Conservation (phyloP, 2,329 filamentous ascomycete genomes). For the Botrytis aclada region DNA sequence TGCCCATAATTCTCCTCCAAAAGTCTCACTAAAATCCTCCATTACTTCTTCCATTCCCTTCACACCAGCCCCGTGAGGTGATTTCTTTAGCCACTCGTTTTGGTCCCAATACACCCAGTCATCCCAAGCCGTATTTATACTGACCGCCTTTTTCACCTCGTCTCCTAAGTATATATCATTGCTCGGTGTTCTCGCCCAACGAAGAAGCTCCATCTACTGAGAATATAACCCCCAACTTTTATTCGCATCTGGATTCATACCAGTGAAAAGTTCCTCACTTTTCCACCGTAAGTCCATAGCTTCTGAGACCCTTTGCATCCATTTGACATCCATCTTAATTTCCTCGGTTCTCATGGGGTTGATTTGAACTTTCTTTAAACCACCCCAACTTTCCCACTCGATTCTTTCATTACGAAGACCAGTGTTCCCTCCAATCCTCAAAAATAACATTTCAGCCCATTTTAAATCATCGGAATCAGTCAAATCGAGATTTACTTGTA, state of each 20-base stretch:
- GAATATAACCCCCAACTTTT: conserved; percentile 1
- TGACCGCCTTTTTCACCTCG: neutral
- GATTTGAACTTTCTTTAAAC: conserved; percentile 3
- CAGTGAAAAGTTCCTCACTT: neutral
- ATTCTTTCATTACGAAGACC: neutral
- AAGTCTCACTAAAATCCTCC: conserved; percentile 12
- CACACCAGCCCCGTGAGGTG: neutral
- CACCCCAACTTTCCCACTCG: neutral
- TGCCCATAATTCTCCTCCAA: conserved; percentile 20
- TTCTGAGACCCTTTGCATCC: conserved; percentile 16
- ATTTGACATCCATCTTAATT: conserved; percentile 13
- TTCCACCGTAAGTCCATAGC: conserved; percentile 7
- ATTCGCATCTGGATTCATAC: neutral
- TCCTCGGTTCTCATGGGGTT: conserved; percentile 13
- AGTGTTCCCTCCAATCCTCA: neutral
- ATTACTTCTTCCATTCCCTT: conserved; percentile 1
- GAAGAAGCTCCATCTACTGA: conserved; percentile 9
- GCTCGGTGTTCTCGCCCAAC: neutral
- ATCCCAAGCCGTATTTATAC: conserved; percentile 15
- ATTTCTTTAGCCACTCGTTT: neutral
- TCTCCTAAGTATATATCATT: conserved; percentile 3
- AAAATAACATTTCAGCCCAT: conserved; percentile 8
- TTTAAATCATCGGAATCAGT: conserved; percentile 9
- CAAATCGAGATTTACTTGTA: conserved; percentile 16
- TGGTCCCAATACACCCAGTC: conserved; percentile 4